A percentile compares a stretch with the other conserved stretches of the same genome.
Evolutionary conservation across 805 yeast species (phyloP).

Genomic region (Ogataea naganishii): DNA sequence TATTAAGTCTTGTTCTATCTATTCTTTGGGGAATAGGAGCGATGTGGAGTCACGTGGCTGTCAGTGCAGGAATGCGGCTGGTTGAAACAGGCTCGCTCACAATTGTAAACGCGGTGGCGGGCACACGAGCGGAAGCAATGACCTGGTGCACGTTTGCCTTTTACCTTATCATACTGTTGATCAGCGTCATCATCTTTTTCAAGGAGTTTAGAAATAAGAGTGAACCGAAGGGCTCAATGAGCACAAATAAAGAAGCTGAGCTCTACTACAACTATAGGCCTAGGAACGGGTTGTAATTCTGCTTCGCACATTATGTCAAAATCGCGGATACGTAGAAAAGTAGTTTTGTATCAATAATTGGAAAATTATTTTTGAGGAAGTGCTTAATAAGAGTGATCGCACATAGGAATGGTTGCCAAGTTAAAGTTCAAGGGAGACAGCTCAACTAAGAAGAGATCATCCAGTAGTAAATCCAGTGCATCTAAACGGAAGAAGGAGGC

Average conservation of each 20-base stretch:
- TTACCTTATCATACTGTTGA: conserved; percentile 29
- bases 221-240: conserved; percentile 22
- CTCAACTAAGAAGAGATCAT: no score
- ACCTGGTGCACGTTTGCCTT: conserved; percentile 55
- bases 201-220: conserved; percentile 20
- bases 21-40: conserved; percentile 59
- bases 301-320: no score
- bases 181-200: conserved; percentile 25
- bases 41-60: conserved; percentile 55
- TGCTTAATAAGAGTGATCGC: background rate
- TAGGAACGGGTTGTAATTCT: no score
- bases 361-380: no score
- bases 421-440: conserved; percentile 25
- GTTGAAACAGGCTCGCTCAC: conserved; percentile 43
- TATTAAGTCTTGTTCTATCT: conserved; percentile 26
- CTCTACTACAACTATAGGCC: no score
- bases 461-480: no score
- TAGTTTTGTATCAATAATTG: no score
- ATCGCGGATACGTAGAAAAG: no score
- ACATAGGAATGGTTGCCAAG: conserved; percentile 21
- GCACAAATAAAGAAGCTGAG: background rate
- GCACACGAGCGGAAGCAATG: conserved; percentile 46
- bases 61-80: conserved; percentile 32
- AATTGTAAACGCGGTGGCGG: conserved; percentile 33
- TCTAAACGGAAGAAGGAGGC: conserved; percentile 10